Conservation (phyloP, 2,329 filamentous ascomycete species). For the Mycosphaerella sp. region DNA sequence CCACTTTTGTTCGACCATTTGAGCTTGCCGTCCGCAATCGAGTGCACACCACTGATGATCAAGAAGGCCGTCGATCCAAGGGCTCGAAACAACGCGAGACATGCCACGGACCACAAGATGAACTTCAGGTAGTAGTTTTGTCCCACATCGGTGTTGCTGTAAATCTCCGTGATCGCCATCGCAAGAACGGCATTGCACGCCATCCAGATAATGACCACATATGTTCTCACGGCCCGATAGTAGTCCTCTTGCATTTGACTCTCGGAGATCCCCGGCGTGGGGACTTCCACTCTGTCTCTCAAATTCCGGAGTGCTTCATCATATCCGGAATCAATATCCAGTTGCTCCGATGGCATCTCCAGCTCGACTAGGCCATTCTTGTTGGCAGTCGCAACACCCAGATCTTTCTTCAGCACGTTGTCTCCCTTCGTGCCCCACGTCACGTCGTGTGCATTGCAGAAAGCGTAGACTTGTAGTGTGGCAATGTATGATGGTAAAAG, state of each 20-base stretch:
- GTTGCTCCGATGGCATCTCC: constrained; percentile 95
- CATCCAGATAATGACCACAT: constrained; percentile 97
- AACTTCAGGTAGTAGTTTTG: constrained; percentile 88
- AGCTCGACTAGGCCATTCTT: constrained; percentile 74
- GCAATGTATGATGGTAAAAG: constrained; percentile 92
- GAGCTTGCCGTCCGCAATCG: constrained; percentile 78
- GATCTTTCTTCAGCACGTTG: constrained; percentile 87
- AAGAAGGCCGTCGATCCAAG: constrained; percentile 75
- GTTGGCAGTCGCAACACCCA: constrained; percentile 70
- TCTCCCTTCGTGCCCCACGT: constrained; percentile 99
- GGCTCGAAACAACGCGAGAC: constrained; percentile 79
- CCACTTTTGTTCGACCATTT: constrained; percentile 41
- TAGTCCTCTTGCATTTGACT: constrained; percentile 94
- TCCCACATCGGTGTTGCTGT: constrained; percentile 62
- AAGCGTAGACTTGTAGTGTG: constrained; percentile 95
- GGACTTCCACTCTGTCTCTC: constrained; percentile 82
- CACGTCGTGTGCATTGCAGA: constrained; percentile 98
- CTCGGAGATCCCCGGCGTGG: constrained; percentile 56
- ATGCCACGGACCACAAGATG: constrained; percentile 86
- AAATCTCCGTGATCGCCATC: constrained; percentile 87
- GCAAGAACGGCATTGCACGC: constrained; percentile 83
- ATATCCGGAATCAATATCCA: constrained; percentile 96
- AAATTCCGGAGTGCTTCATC: constrained; percentile 96
- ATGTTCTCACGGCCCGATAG: constrained; percentile 93
- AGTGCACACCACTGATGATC: constrained; percentile 75